phyloP scores from a whole-genome alignment of 495 filamentous ascomycete species.

The Podospora pseudopauciseta region DNA sequence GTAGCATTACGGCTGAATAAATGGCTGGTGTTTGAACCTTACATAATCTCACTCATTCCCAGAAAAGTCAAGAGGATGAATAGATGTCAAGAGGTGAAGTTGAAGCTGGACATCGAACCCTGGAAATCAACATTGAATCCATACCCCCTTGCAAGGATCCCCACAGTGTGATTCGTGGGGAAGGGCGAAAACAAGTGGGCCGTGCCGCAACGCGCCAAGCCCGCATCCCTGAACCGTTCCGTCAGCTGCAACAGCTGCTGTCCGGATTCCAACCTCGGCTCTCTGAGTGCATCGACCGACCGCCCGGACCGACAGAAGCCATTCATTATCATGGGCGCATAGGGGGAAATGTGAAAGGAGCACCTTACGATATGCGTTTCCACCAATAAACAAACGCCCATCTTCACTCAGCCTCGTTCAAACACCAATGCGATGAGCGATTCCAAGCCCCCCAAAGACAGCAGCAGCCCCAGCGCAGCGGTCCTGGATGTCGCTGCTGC shows the following conservation, averaged over 20 bases:
- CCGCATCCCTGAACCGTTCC: background rate
- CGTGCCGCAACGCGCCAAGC: background rate
- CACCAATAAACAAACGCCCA: background rate
- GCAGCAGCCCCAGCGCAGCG: background rate
- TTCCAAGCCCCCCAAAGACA: slow-evolving; percentile 1
- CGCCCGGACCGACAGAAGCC: slow-evolving; percentile 4
- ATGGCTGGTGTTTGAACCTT: background rate
- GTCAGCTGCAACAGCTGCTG: slow-evolving; percentile 1
- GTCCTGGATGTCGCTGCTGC: background rate
- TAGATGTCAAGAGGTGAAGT: background rate
- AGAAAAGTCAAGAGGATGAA: background rate
- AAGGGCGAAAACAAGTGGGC: background rate
- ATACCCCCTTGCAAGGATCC: background rate
- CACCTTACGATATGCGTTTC: background rate
- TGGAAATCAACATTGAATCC: background rate
- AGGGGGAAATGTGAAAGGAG: background rate
- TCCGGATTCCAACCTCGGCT: slow-evolving; percentile 20
- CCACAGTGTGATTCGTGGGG: background rate
- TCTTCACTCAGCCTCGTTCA: background rate
- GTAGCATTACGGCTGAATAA: background rate
- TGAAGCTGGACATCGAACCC: background rate
- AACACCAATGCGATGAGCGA: slow-evolving; percentile 9
- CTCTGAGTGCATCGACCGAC: slow-evolving; percentile 7
- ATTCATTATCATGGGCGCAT: background rate
- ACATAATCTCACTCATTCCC: background rate